Percentiles rank a stretch among this genome's conserved stretches.
Conservation (phyloP, 352 stramenopile species). For the Phytophthora syringae region DNA sequence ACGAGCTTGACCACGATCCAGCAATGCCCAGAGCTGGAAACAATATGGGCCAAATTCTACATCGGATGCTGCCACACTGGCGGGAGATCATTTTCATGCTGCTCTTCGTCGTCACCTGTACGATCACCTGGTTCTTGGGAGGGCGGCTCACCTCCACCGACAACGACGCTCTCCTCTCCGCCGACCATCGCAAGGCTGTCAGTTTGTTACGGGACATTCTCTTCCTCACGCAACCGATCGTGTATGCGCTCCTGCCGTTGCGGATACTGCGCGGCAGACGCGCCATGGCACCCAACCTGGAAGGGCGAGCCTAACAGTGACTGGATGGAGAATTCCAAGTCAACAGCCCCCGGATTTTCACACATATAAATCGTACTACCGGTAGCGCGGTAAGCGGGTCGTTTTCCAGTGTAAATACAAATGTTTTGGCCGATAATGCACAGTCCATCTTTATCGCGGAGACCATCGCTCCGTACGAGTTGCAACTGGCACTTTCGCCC, state of each 20-base stretch:
- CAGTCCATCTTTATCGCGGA: too few species aligned
- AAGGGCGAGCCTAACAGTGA: too few species aligned
- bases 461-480: slow-evolving; percentile 94
- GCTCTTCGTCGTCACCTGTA: neutral
- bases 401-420: too few species aligned
- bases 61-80: neutral
- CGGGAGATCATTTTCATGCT: neutral
- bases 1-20: too few species aligned
- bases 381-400: too few species aligned
- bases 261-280: neutral
- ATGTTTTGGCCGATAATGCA: too few species aligned
- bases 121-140: neutral
- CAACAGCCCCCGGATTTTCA: too few species aligned
- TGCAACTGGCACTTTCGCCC: slow-evolving; percentile 93
- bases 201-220: neutral
- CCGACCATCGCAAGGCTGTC: neutral
- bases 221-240: neutral
- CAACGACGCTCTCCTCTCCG: neutral
- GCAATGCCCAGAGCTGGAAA: too few species aligned
- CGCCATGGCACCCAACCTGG: too few species aligned
- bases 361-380: too few species aligned
- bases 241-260: neutral
- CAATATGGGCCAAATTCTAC: too few species aligned
- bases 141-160: neutral
- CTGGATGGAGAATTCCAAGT: too few species aligned